Base-by-base conservation (phyloP, 2,329 filamentous ascomycete genomes). In the Akanthomyces uredinophilus region DNA sequence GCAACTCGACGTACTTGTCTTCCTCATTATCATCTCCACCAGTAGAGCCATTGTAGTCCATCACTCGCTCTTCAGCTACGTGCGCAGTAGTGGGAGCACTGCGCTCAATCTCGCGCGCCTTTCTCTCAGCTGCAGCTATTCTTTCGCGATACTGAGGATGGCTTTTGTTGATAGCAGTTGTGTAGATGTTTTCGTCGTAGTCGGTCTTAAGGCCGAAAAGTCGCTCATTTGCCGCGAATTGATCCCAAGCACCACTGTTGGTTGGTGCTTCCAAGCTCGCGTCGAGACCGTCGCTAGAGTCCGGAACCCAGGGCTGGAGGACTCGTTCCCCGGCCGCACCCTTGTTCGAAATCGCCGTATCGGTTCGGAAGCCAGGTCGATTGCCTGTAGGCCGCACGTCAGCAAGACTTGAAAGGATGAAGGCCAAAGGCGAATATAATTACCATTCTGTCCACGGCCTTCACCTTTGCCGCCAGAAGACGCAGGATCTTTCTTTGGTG, bases 131-230 rank as follows among this genome's bases (percentile, higher is more conserved):
- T 41, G 87, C 84, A 4, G 90, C 92, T 68, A 90, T 82, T 66
- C 88, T 86, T 73, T 91, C 86, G 66, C 85, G 87, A 75, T 96
- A 97, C 60, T 89, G 82, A 1, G 95, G 93, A 68, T 96, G 87
- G 65, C 77, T 90, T 70, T 87, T 91, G 75, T 99, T 87, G 70
- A 99, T 96, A 46, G 85, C 79, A 11, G 95, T 99, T 1, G 95
- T 99, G 77, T 99, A 99, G 49, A 95, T 86, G 68, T 91, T 92
- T 76, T 98, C 95, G 70, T 98, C 87, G 72, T 98, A 99, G 69
- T 92, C 92, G 58, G 90, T 95, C 75, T 87, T 91, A 44, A 96
- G 78, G 41, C 95, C 95, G 71, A 96, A 98, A 35, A 92, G 85
- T 61, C 87, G 83, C 75, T 96, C 91, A 70, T 98, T 98, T 65